Base-by-base conservation (phyloP, 305 asterid genomes). In the Coffea humblotiana region DNA sequence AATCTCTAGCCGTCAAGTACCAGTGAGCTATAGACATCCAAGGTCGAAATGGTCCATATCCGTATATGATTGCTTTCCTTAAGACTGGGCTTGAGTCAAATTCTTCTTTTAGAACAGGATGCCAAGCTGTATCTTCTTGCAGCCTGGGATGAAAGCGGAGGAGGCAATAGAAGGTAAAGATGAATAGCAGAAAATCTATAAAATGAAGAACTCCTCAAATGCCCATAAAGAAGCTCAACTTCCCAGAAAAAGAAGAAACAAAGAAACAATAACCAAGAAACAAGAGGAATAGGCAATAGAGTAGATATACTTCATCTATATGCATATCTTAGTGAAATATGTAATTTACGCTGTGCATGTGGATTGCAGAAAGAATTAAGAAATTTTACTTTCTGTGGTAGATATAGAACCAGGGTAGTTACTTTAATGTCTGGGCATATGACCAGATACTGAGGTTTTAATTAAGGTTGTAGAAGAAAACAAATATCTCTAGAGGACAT, bases 61-160 rank as follows among this genome's bases (percentile, higher is more conserved):
- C 99, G 79, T 60, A 87, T 63, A 91, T 81, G 66, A 96, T 90
- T 73, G 97, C 97, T 89, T 94, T 96, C 73, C 97, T 89, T 61
- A 94, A 81, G 74, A 76, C 35, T 51, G 93, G 86, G 72, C 84
- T 58, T 43, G 94, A 81, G 27, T 91, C 87, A 40, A 40, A 40
- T 40, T 96, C 97, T 82, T 90, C 88, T 80, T 43, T 81, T 75
- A 77, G 54, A 63, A 96, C 88, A 78, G 98, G 97, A 77, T 87
- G 92, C 99, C 98, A 94, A 74, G 98, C 99, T 49, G 98, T 96
- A 85, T 96, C 99, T 88, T 94, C 97, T 47, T 80, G 79, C 92
- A 96, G 87, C 99, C 99, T 96, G 88, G 79, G 78, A 83, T 60
- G 72, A 43, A 78, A 71, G 67, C 35, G 52, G 61, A 64, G 27